A percentile compares a stretch with the other conserved stretches of the same genome.
phyloP scores from a whole-genome alignment of 192 early-diverging fungal species.

The Coemansia umbellata region DNA sequence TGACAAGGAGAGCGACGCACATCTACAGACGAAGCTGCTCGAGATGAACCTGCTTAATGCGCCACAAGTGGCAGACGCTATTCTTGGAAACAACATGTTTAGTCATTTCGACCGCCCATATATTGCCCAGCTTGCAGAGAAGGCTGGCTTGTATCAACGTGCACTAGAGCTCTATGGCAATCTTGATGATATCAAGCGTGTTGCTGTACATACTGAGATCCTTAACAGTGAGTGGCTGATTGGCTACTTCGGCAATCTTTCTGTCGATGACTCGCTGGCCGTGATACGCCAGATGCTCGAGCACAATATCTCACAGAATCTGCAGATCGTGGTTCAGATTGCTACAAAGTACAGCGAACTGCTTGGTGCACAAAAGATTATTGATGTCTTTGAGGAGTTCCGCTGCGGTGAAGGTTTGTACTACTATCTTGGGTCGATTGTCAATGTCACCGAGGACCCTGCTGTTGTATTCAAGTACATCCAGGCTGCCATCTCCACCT shows the following conservation, averaged over 20 bases:
- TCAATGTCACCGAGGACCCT: slow-evolving; percentile 91
- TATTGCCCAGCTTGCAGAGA: slow-evolving; percentile 92
- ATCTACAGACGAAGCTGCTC: slow-evolving; percentile 89
- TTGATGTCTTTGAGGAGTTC: slow-evolving; percentile 86
- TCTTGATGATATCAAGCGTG: slow-evolving; percentile 93
- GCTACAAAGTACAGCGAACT: slow-evolving; percentile 98
- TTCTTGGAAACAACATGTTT: slow-evolving; percentile 93
- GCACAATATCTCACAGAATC: slow-evolving; percentile 88
- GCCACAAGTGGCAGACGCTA: slow-evolving; percentile 98
- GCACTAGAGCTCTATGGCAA: slow-evolving; percentile 97
- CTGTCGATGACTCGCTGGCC: slow-evolving; percentile 95
- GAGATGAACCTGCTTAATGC: slow-evolving; percentile 98
- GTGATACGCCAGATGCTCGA: slow-evolving; percentile 92
- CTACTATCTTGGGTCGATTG: slow-evolving; percentile 94
- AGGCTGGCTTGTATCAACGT: slow-evolving; percentile 94
- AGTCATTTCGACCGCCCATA: slow-evolving; percentile 91
- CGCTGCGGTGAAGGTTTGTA: slow-evolving; percentile 95
- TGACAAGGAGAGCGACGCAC: slow-evolving; percentile 85
- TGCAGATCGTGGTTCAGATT: slow-evolving; percentile 92
- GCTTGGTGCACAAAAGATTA: slow-evolving; percentile 81
- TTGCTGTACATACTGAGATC: slow-evolving; percentile 77
- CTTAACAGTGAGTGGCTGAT: slow-evolving; percentile 90
- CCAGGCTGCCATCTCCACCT: slow-evolving; percentile 87
- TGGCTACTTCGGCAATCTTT: slow-evolving; percentile 91
- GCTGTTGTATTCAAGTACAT: slow-evolving; percentile 99